Evolutionary conservation across 106 monocot genomes (phyloP), one percentile per base, ranked within the genome.

Genomic region (Cymbidium sinense): DNA sequence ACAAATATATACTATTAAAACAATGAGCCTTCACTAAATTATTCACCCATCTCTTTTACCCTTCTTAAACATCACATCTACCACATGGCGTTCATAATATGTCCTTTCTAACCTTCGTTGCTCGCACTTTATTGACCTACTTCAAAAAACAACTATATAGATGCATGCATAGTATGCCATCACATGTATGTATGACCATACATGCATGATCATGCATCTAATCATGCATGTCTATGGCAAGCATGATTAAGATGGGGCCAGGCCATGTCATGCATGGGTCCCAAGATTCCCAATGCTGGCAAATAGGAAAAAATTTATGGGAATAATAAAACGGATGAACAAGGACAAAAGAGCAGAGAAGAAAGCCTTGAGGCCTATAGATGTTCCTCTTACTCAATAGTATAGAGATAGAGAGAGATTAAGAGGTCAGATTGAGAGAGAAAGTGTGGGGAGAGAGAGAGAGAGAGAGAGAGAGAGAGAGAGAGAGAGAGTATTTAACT

Each of bases 201-300:
- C 67, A 67, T 67, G 30, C 29, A 65, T 2, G 1, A 29, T 65
- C 65, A 65, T 65, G 67, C n/a, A 13, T 15, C 28, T 19, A 33
- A 3, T 67, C 13, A 67, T 67, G 15, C 31, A 17, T 21, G 18
- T 10, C 8, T 31, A 67, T 67, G 15, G 0, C 67, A 67, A 13
- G 31, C 2, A 67, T 67, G n/a, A 39, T 37, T 20, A 13, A 33
- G 71, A n/a, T 5, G 7, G 70, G 35, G 36, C 70, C 70, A 70
- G 17, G n/a, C 21, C 67, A 67, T n/a, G 36, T 37, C 70, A 71
- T 71, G 70, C 70, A 39, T 71, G 70, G 70, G 37, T 21, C 37
- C 71, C 71, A 5, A 71, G 12, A 18, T 67, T 67, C 67, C 33
- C 2, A 62, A 4, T 39, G 13, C 30, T 70, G 35, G 31, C 70